Percentiles rank a stretch among this genome's conserved stretches.
Conservation (phyloP, 1,139 yeast species). For the Yamadazyma membranifaciens region DNA sequence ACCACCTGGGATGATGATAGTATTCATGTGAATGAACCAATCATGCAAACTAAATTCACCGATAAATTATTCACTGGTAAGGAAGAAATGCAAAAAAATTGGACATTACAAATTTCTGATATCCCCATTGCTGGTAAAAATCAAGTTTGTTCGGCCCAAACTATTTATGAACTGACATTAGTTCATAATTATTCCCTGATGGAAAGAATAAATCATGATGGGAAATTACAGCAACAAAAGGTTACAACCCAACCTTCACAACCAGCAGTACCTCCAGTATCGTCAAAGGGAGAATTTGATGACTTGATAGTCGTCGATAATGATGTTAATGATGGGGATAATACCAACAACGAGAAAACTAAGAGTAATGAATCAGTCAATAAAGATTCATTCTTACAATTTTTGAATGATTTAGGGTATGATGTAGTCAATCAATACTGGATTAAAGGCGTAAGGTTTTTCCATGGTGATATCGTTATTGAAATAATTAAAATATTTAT, state of each 20-base stretch:
- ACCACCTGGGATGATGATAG: conserved; percentile 39
- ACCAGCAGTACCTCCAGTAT: conserved; percentile 1
- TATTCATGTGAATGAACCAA: conserved; percentile 15
- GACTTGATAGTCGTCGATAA: too few species aligned
- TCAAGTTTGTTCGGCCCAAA: conserved; percentile 61
- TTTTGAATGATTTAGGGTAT: conserved; percentile 71
- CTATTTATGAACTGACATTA: conserved; percentile 66
- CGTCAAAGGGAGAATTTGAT: conserved; percentile 3
- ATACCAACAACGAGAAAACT: conserved; percentile 7
- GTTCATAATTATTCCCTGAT: conserved; percentile 38
- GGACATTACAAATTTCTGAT: conserved; percentile 74
- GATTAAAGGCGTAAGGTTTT: conserved; percentile 63
- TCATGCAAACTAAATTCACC: conserved; percentile 13
- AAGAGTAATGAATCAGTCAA: conserved; percentile 4
- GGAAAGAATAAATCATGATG: conserved; percentile 12
- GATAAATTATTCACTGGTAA: conserved; percentile 17
- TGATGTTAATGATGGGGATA: background rate
- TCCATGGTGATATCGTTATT: conserved; percentile 61
- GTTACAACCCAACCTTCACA: background rate
- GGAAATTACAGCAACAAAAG: too few species aligned
- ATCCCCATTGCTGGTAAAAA: conserved; percentile 86
- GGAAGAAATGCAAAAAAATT: conserved; percentile 30
- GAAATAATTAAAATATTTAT: conserved; percentile 55
- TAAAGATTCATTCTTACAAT: conserved; percentile 42
- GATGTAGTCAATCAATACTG: conserved; percentile 63